Evolutionary conservation across 1,284 basidiomycete species (phyloP).

Genomic region (Pseudozyma thailandica): DNA sequence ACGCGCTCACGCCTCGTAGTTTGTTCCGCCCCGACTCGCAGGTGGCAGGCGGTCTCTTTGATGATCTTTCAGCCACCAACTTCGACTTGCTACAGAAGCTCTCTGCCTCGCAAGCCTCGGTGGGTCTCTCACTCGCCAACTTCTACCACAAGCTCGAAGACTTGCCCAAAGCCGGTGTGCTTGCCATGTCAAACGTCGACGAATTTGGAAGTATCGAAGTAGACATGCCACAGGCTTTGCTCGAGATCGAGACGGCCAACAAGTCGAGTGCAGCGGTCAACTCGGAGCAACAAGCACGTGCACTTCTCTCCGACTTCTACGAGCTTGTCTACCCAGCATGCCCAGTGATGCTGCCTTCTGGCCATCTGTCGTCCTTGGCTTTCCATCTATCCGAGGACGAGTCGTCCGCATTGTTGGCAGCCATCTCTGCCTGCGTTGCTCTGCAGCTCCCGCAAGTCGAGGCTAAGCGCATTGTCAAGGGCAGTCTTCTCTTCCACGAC

Average conservation of each 20-base stretch:
- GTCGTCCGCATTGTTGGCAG: conserved; percentile 56
- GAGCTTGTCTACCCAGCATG: conserved; percentile 59
- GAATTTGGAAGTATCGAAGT: conserved; percentile 36
- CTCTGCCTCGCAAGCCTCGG: conserved; percentile 26
- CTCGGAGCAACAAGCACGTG: conserved; percentile 50
- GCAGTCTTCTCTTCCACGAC: conserved; percentile 37
- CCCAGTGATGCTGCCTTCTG: conserved; percentile 57
- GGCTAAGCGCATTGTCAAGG: conserved; percentile 53
- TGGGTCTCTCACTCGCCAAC: conserved; percentile 34
- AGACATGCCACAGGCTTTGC: conserved; percentile 36
- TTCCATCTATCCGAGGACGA: conserved; percentile 60
- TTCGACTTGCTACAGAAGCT: conserved; percentile 55
- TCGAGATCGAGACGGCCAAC: conserved; percentile 41
- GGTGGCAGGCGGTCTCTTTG: conserved; percentile 37
- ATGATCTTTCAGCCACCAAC: conserved; percentile 53
- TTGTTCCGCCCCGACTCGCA: conserved; percentile 32
- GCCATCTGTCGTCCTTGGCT: conserved; percentile 57
- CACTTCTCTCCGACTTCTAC: conserved; percentile 52
- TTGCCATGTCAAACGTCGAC: conserved; percentile 24
- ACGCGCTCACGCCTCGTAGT: conserved; percentile 26
- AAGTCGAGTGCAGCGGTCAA: conserved; percentile 48
- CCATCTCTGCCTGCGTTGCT: conserved; percentile 53
- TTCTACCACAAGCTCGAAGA: conserved; percentile 58
- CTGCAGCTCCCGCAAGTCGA: conserved; percentile 52
- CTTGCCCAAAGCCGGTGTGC: conserved; percentile 57